Percentiles rank a stretch among this genome's conserved stretches.
phyloP scores from a whole-genome alignment of 805 yeast genomes.

The Kazachstania martiniae region DNA sequence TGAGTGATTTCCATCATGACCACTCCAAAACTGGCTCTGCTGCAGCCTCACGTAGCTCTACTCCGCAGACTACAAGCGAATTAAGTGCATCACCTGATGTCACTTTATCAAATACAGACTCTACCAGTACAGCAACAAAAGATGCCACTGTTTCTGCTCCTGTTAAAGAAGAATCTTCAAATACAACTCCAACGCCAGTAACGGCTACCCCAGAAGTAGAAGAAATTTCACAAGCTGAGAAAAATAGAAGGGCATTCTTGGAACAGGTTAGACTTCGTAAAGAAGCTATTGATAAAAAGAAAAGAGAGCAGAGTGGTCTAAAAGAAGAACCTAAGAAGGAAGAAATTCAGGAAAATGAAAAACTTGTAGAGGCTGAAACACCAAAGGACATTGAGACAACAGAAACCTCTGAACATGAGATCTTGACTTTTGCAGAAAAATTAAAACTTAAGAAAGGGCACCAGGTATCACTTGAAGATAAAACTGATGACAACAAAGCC shows the following conservation, averaged over 20 bases:
- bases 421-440: constrained; percentile 15
- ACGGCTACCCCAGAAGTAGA: constrained; percentile 1
- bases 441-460: constrained; percentile 11
- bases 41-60: neutral
- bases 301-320: constrained; percentile 4
- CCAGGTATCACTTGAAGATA: constrained; percentile 6
- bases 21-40: neutral
- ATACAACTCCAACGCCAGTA: neutral
- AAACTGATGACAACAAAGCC: constrained; percentile 6
- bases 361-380: constrained; percentile 3
- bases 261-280: constrained; percentile 27
- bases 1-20: constrained; percentile 14
- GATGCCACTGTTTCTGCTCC: constrained; percentile 1
- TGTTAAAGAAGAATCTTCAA: too few species aligned
- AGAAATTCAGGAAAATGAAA: constrained; percentile 9
- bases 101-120: neutral
- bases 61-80: neutral
- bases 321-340: constrained; percentile 4
- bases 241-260: constrained; percentile 21
- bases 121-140: neutral
- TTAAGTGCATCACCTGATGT: neutral
- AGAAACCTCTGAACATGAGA: constrained; percentile 3
- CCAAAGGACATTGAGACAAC: constrained; percentile 1
- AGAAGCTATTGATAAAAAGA: constrained; percentile 18
- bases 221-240: constrained; percentile 17